These are phyloP conservation scores for Sutorius australiensis DNA, from an alignment of 768 basidiomycete species.

Conservation along the genomic window DNA sequence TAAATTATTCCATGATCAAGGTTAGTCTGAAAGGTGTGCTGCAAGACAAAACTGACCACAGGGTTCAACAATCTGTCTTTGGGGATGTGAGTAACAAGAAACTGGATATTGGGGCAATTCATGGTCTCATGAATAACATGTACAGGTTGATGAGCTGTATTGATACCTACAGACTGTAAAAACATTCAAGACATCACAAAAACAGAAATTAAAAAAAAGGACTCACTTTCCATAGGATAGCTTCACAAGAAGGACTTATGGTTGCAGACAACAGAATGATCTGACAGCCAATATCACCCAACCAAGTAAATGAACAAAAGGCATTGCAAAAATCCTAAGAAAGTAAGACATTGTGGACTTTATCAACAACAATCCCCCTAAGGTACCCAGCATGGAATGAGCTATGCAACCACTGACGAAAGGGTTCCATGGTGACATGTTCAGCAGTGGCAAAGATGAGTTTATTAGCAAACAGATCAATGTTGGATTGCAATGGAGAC, in stretches of 20 bases:
- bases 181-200: background rate
- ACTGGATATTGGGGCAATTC: no score
- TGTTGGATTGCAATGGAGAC: background rate
- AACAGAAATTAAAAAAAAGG: background rate
- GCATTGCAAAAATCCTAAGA: background rate
- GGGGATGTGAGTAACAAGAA: no score
- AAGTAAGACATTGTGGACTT: background rate
- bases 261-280: background rate
- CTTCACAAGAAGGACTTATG: background rate
- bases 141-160: no score
- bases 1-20: no score
- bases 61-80: no score
- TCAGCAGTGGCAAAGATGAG: background rate
- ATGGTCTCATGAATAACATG: no score
- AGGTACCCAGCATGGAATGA: background rate
- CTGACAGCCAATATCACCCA: background rate
- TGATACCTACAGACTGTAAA: no score
- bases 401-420: background rate
- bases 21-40: no score
- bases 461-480: background rate
- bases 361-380: background rate
- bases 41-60: no score
- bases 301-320: background rate
- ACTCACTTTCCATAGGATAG: background rate
- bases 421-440: background rate